These are phyloP conservation scores for Diaporthe sp. DNA, from an alignment of 2,329 filamentous ascomycete genomes.

Conservation along the genomic window DNA sequence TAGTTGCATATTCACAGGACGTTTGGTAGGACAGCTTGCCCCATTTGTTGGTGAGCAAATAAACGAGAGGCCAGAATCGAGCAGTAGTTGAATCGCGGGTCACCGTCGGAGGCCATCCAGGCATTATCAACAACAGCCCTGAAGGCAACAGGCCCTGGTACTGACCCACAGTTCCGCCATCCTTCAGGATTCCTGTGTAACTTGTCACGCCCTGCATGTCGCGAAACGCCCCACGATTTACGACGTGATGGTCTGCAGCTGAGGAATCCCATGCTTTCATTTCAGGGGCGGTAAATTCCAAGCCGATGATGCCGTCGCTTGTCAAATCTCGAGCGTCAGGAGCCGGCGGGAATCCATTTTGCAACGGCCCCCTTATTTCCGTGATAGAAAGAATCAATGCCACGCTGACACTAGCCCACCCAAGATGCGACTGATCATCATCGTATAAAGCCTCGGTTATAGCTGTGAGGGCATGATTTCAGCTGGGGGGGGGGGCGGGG, in stretches of 20 bases:
- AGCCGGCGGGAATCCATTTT: background rate
- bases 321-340: background rate
- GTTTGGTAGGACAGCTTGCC: no score
- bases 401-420: background rate
- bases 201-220: background rate
- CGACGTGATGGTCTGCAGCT: background rate
- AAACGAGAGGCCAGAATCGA: background rate
- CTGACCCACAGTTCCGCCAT: slow-evolving; percentile 2
- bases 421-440: background rate
- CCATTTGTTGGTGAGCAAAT: background rate
- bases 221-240: background rate
- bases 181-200: background rate
- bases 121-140: slow-evolving; percentile 4
- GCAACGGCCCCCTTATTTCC: background rate
- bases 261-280: background rate
- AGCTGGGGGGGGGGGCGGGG: background rate
- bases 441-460: background rate
- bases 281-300: background rate
- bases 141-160: background rate
- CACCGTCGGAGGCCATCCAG: background rate
- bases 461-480: background rate
- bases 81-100: background rate
- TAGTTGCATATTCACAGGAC: background rate
- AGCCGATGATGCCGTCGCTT: background rate
- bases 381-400: background rate